These are phyloP conservation scores for Boletus huronensis DNA, from an alignment of 768 basidiomycete species.

Conservation along the genomic window DNA sequence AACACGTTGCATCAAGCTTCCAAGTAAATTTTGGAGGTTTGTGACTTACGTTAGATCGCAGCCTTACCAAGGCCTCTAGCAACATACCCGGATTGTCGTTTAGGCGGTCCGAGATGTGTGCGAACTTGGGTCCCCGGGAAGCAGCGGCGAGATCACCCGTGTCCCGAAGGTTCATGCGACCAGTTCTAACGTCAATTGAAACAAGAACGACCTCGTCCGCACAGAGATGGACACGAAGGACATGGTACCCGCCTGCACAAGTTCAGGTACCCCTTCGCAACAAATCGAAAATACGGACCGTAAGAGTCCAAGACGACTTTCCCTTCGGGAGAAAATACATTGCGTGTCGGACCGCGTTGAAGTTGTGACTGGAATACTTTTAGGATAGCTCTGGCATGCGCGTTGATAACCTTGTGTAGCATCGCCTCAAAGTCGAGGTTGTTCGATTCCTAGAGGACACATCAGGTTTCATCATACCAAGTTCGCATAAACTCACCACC, in stretches of 20 bases:
- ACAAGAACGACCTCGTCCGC: constrained; percentile 74
- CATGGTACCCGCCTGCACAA: constrained; percentile 47
- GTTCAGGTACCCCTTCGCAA: background rate
- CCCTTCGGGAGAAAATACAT: constrained; percentile 60
- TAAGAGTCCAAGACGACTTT: constrained; percentile 54
- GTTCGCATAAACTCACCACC: constrained; percentile 48
- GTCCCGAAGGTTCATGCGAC: constrained; percentile 73
- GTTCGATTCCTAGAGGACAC: constrained; percentile 48
- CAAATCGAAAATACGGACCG: constrained; percentile 37
- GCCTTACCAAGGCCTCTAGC: constrained; percentile 49
- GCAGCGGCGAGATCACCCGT: constrained; percentile 77
- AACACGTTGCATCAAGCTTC: background rate
- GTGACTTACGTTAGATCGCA: constrained; percentile 60
- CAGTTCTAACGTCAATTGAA: constrained; percentile 76
- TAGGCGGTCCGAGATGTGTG: constrained; percentile 52
- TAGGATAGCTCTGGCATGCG: constrained; percentile 64
- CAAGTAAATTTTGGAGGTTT: background rate
- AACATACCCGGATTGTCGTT: constrained; percentile 68
- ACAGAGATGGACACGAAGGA: constrained; percentile 67
- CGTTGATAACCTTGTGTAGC: constrained; percentile 57
- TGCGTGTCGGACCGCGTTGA: constrained; percentile 45
- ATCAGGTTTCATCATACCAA: background rate
- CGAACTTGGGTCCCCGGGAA: constrained; percentile 66
- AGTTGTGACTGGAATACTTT: constrained; percentile 53
- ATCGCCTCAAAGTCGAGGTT: constrained; percentile 74